Evolutionary conservation across 305 asterid genomes (phyloP).

Genomic region (Galium porrigens): DNA sequence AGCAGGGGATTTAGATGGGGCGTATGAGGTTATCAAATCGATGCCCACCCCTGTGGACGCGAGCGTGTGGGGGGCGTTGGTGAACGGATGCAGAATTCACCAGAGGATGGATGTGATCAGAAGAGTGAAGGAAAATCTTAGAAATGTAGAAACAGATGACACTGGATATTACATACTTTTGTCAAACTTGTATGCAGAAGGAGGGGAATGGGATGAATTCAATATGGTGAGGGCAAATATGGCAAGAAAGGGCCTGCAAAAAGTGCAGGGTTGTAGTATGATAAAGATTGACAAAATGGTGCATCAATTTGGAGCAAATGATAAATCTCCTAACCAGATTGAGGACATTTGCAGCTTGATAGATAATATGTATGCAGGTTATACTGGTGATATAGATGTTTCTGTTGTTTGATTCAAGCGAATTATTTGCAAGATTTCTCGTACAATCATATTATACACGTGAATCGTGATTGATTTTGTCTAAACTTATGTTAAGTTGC

Average conservation of each 20-base stretch:
- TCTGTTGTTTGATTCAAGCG: constrained; percentile 7
- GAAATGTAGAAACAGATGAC: constrained; percentile 35
- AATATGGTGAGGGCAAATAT: constrained; percentile 40
- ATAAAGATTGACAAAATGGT: constrained; percentile 33
- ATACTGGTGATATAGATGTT: constrained; percentile 1
- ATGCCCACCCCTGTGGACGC: constrained; percentile 50
- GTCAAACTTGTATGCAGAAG: constrained; percentile 58
- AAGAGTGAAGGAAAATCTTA: constrained; percentile 30
- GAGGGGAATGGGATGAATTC: constrained; percentile 53
- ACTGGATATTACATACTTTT: constrained; percentile 49
- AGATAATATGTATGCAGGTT: background rate
- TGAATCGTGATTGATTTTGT: background rate
- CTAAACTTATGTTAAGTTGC: too few species aligned
- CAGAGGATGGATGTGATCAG: constrained; percentile 50
- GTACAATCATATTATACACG: too few species aligned
- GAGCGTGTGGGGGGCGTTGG: constrained; percentile 59
- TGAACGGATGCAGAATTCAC: constrained; percentile 76
- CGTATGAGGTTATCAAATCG: constrained; percentile 39
- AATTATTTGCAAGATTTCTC: background rate
- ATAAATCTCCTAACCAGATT: too few species aligned
- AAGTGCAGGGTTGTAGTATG: constrained; percentile 61
- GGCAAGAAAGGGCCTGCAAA: constrained; percentile 34
- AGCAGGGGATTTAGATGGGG: constrained; percentile 54
- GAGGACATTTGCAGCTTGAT: too few species aligned
- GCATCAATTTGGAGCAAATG: constrained; percentile 15